Evolutionary conservation across 176 grass and related monocot genomes (phyloP), one percentile per base, ranked within the genome.

Genomic region (Hsuehochloa calcarea): DNA sequence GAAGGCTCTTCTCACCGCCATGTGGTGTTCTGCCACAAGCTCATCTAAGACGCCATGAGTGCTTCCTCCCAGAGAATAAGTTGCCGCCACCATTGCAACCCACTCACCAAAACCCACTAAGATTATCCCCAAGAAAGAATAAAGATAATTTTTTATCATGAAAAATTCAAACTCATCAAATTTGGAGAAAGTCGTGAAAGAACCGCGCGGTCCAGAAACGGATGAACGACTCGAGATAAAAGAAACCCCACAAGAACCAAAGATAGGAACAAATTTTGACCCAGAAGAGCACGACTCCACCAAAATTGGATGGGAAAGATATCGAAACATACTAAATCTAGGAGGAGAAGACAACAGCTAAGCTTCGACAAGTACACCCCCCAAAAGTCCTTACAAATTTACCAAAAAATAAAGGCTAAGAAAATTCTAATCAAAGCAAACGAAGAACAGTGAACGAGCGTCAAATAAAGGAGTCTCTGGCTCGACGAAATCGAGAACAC

Each of bases 31-130:
- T 90, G 77, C n/a, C 10, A 98, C 96, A 27, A 95, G 84, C 77
- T 98, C 96, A 40, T 95, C 91, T n/a, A n/a, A n/a, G 54, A 29
- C 91, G 96, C 93, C 91, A 98, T 62, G 96, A 95, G 56, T 79
- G 82, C 77, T 88, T 98, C 88, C 69, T 87, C 82, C 82, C 85
- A 65, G 74, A 74, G 62, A 98, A 93, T 54, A 98, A 72, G 45
- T 83, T 90, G 68, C 91, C 89, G 38, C 75, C 73, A 92, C 87
- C 94, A 97, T 97, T 63, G 63, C 9, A 9, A 47, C 5, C 69
- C 59, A 49, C 10, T 70, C 49, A 23, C 66, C 19, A 5, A 75
- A 88, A 85, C 10, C 35, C 39, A 58, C 61, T n/a, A 82, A 74
- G 61, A 40, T 62, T 51, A 67, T 16, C n/a, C 23, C 62, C 4